Percentiles rank a stretch among this genome's conserved stretches.
Conservation (phyloP, 1,139 yeast species). For the Kazachstania sp. region DNA sequence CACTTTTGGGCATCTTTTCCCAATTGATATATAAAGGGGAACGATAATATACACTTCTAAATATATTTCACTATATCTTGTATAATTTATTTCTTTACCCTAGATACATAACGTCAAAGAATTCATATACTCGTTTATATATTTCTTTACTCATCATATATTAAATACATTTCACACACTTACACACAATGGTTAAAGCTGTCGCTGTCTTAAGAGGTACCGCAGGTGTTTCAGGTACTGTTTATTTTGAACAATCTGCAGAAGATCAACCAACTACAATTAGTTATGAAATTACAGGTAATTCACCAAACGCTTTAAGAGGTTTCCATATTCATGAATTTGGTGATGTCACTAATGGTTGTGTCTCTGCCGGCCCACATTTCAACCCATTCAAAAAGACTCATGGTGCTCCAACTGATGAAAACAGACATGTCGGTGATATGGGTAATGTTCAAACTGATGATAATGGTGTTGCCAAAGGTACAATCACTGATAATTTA, state of each 20-base stretch:
- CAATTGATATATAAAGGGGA: no score
- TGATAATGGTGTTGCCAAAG: slow-evolving; percentile 80
- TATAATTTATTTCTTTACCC: no score
- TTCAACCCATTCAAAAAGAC: slow-evolving; percentile 87
- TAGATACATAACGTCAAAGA: no score
- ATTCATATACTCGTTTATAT: background rate
- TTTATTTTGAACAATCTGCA: slow-evolving; percentile 70
- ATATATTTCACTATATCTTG: no score
- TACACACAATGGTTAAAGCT: slow-evolving; percentile 31
- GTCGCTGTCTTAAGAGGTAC: slow-evolving; percentile 98
- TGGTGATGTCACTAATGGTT: slow-evolving; percentile 98
- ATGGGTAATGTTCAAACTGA: slow-evolving; percentile 90
- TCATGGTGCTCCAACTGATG: slow-evolving; percentile 94
- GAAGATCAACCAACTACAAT: slow-evolving; percentile 79
- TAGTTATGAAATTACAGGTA: slow-evolving; percentile 81
- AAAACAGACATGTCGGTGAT: slow-evolving; percentile 92
- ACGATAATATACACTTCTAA: no score
- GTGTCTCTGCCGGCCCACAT: slow-evolving; percentile 98
- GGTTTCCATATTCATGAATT: slow-evolving; percentile 98
- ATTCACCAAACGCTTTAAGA: slow-evolving; percentile 76
- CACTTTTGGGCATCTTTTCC: no score
- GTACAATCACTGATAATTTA: slow-evolving; percentile 66
- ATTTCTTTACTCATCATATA: background rate
- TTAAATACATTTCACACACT: background rate
- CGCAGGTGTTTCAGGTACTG: slow-evolving; percentile 77